These are phyloP conservation scores for Haplosporangium sp. DNA, from an alignment of 371 early-diverging fungal species.

Conservation along the genomic window DNA sequence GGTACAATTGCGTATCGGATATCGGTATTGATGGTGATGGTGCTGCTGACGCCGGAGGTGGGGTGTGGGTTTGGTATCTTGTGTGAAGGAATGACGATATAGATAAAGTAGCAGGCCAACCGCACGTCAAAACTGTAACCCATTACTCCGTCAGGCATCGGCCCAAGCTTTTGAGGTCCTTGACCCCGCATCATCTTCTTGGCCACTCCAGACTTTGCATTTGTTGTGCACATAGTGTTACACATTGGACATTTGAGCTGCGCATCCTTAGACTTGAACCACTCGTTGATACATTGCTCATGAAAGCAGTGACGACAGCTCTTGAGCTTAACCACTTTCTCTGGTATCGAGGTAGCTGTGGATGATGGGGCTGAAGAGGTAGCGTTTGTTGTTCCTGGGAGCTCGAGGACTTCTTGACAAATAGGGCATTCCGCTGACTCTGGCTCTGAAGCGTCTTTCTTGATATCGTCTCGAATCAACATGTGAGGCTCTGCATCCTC, in stretches of 20 bases:
- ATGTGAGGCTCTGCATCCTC: conserved; percentile 28
- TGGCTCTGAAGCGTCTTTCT: not conserved
- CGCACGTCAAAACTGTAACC: conserved; percentile 49
- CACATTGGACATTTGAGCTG: conserved; percentile 54
- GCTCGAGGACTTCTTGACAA: conserved; percentile 30
- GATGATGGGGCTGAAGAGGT: not conserved
- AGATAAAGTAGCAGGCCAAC: conserved; percentile 41
- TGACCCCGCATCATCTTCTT: conserved; percentile 22
- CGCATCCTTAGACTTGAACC: conserved; percentile 36
- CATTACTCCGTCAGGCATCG: conserved; percentile 43
- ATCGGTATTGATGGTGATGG: conserved; percentile 12
- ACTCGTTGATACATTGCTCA: conserved; percentile 32
- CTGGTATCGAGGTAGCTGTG: not conserved
- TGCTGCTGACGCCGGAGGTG: not conserved
- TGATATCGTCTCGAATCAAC: conserved; percentile 17
- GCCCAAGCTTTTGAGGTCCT: conserved; percentile 34
- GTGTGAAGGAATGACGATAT: conserved; percentile 26
- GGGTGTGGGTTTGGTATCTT: conserved; percentile 3
- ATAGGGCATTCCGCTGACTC: conserved; percentile 36
- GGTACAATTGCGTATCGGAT: conserved; percentile 36
- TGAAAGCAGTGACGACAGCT: conserved; percentile 52
- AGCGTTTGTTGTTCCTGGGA: not conserved
- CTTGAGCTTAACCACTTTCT: conserved; percentile 44
- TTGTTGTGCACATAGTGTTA: conserved; percentile 25
- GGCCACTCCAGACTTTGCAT: conserved; percentile 13